phyloP scores from a whole-genome alignment of 208 protist species.

The Sergeia podlipaevii region DNA sequence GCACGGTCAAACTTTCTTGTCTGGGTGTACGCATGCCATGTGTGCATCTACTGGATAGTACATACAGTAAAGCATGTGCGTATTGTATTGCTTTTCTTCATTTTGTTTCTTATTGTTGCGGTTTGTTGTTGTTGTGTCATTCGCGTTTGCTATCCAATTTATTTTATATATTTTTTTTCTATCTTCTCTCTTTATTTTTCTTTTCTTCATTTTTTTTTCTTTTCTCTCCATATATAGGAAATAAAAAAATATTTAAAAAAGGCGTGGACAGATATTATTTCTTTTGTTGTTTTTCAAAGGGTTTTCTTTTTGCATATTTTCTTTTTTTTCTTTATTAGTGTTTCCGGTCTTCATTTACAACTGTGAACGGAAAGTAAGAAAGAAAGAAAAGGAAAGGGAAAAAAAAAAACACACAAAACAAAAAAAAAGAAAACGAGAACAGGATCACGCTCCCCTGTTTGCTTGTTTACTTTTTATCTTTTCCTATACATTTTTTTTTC shows the following conservation, averaged over 20 bases:
- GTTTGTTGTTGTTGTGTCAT: neutral
- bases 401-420: constrained; percentile 10
- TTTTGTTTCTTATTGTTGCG: neutral
- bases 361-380: neutral
- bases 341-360: constrained; percentile 10
- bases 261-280: neutral
- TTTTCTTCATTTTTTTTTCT: constrained; percentile 2
- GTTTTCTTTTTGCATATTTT: constrained; percentile 5
- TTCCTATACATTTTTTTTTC: constrained; percentile 6
- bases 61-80: neutral
- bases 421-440: constrained; percentile 9
- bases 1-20: too few relatives aligned
- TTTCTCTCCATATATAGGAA: constrained; percentile 8
- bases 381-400: neutral
- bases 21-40: neutral
- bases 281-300: constrained; percentile 1
- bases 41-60: neutral
- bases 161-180: constrained; percentile 8
- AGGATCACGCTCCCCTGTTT: neutral
- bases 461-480: constrained; percentile 12
- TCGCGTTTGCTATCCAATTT: neutral
- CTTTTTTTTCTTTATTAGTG: neutral
- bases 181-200: neutral
- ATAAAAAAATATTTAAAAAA: constrained; percentile 16
- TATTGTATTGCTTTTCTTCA: constrained; percentile 4